Evolutionary conservation across 1,284 basidiomycete genomes (phyloP).

Genomic region (Pascua guehoae): DNA sequence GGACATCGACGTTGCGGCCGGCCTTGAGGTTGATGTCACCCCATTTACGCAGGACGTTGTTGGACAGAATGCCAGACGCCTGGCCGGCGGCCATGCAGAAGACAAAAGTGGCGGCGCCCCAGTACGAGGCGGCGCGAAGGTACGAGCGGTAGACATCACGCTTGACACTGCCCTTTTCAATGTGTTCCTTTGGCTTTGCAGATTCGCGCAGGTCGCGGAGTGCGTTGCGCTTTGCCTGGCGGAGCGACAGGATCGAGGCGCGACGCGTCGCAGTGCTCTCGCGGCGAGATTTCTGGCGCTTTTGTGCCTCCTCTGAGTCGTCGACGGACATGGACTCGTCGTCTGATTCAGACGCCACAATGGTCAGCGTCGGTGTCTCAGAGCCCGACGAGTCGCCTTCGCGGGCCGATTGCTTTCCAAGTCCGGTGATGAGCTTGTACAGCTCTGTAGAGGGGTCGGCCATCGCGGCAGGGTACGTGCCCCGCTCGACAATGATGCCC

Average conservation of each 20-base stretch:
- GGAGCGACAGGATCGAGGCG: slow-evolving; percentile 43
- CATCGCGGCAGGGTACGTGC: slow-evolving; percentile 65
- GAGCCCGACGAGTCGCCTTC: slow-evolving; percentile 53
- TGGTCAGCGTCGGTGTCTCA: slow-evolving; percentile 35
- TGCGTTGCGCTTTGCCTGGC: slow-evolving; percentile 47
- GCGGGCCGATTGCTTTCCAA: slow-evolving; percentile 51
- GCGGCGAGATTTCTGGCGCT: slow-evolving; percentile 31
- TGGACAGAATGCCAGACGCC: slow-evolving; percentile 54
- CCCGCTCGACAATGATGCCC: slow-evolving; percentile 78
- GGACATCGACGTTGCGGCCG: slow-evolving; percentile 55
- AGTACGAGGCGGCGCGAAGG: slow-evolving; percentile 70
- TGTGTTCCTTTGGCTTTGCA: slow-evolving; percentile 65
- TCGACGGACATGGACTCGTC: slow-evolving; percentile 30
- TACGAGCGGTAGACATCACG: slow-evolving; percentile 71
- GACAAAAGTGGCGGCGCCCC: slow-evolving; percentile 67
- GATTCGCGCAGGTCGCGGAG: slow-evolving; percentile 48
- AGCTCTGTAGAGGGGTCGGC: slow-evolving; percentile 65
- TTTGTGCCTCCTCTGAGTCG: slow-evolving; percentile 32
- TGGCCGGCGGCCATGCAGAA: slow-evolving; percentile 56
- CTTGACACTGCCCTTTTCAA: slow-evolving; percentile 80
- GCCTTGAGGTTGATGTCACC: slow-evolving; percentile 70
- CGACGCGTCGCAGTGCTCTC: slow-evolving; percentile 38
- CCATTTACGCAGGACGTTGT: slow-evolving; percentile 73
- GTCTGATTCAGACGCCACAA: slow-evolving; percentile 24
- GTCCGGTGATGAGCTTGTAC: slow-evolving; percentile 65